Conservation (phyloP, 169 alveolate species). For the Eimeria maxima region DNA sequence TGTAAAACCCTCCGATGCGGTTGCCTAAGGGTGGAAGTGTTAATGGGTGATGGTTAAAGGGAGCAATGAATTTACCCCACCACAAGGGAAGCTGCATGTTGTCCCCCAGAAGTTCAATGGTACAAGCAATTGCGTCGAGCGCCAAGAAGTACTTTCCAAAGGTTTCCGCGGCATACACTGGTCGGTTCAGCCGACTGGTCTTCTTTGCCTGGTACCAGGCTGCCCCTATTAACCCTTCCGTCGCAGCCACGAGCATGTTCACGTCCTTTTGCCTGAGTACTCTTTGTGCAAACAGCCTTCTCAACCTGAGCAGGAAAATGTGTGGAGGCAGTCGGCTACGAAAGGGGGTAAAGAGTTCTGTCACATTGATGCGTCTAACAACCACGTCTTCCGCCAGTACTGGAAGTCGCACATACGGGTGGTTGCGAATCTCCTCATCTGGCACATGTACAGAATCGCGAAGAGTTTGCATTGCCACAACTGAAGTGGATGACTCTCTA, state of each 20-base stretch:
- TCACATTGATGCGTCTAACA: background rate
- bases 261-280: background rate
- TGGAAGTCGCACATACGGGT: conserved; percentile 45
- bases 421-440: background rate
- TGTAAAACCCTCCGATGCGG: background rate
- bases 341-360: background rate
- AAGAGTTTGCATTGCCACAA: background rate
- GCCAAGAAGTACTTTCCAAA: background rate
- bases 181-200: background rate
- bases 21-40: background rate
- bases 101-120: conserved; percentile 2
- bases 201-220: background rate
- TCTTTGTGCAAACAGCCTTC: background rate
- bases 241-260: background rate
- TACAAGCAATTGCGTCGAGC: background rate
- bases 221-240: background rate
- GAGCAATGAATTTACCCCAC: background rate
- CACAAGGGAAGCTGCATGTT: background rate
- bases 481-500: background rate
- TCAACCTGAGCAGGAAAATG: background rate
- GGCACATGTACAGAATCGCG: background rate
- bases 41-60: background rate
- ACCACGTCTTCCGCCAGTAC: background rate
- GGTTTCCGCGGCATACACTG: background rate
- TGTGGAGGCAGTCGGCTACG: background rate